Conservation (phyloP, 805 yeast genomes). For the Starmerella tilneyi region DNA sequence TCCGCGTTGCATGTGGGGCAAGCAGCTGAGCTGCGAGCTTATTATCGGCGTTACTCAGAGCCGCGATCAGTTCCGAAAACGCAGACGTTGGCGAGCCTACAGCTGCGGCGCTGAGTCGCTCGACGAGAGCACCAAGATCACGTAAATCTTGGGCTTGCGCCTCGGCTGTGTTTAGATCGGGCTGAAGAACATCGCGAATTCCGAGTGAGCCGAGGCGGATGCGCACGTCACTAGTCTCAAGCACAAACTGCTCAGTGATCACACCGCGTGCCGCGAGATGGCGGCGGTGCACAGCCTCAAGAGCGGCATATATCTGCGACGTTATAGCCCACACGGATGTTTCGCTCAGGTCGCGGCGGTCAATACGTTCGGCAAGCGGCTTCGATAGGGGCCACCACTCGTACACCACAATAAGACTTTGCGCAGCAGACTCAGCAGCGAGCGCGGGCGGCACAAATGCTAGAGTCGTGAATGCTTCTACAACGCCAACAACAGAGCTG, state of each 20-base stretch:
- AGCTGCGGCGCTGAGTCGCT: constrained; percentile 39
- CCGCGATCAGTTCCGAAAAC: constrained; percentile 21
- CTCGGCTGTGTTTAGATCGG: constrained; percentile 23
- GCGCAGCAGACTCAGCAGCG: constrained; percentile 1
- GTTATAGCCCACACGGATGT: constrained; percentile 64
- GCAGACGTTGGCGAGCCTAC: constrained; percentile 19
- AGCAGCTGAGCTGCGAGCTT: constrained; percentile 18
- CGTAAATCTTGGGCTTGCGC: constrained; percentile 48
- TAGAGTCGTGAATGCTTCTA: constrained; percentile 77
- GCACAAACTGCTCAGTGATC: constrained; percentile 51
- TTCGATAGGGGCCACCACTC: constrained; percentile 74
- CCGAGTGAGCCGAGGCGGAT: constrained; percentile 65
- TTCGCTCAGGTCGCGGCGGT: constrained; percentile 38
- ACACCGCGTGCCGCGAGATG: constrained; percentile 52
- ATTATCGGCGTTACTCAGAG: constrained; percentile 21
- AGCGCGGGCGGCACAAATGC: constrained; percentile 40
- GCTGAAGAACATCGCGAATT: constrained; percentile 51
- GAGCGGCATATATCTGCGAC: constrained; percentile 62
- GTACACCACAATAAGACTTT: constrained; percentile 53
- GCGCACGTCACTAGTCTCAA: constrained; percentile 62
- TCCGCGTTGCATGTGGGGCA: constrained; percentile 25
- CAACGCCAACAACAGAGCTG: constrained; percentile 54
- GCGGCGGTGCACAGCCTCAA: constrained; percentile 54
- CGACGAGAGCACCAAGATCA: constrained; percentile 49
- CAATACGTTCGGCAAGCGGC: constrained; percentile 49